Conservation (phyloP, 2,329 filamentous ascomycete species). For the Fusarium sororula region DNA sequence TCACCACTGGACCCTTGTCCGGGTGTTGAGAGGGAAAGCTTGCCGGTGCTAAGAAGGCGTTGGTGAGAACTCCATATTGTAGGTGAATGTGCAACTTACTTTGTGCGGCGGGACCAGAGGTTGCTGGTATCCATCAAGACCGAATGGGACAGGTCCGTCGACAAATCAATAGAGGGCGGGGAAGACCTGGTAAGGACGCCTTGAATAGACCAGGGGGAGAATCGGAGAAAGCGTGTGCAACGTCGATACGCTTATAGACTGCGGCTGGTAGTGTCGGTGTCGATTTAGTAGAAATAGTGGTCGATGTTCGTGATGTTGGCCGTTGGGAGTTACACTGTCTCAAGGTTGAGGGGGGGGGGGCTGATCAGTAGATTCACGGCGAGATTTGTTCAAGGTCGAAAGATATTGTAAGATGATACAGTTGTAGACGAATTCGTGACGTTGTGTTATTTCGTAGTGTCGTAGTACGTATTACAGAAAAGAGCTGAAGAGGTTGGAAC, state of each 20-base stretch:
- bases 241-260: not conserved
- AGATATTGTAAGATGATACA: conserved; percentile 2
- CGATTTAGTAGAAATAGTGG: not conserved
- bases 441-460: conserved; percentile 9
- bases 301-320: conserved; percentile 26
- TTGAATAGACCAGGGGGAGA: conserved; percentile 10
- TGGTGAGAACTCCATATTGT: conserved; percentile 21
- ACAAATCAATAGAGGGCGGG: conserved; percentile 36
- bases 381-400: not conserved
- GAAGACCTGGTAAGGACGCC: conserved; percentile 38
- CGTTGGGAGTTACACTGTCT: conserved; percentile 29
- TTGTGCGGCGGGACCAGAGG: conserved; percentile 84
- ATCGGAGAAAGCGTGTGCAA: conserved; percentile 7
- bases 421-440: not conserved
- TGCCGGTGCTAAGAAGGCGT: conserved; percentile 71
- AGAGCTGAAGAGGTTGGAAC: not conserved
- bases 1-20: conserved; percentile 63
- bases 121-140: conserved; percentile 64
- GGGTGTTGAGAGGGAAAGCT: conserved; percentile 87
- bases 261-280: not conserved
- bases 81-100: conserved; percentile 63
- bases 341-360: conserved; percentile 30
- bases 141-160: conserved; percentile 40
- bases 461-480: not conserved
- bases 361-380: conserved; percentile 24